phyloP scores from a whole-genome alignment of 176 grass and related monocot species.

The Oryza coarctata region DNA sequence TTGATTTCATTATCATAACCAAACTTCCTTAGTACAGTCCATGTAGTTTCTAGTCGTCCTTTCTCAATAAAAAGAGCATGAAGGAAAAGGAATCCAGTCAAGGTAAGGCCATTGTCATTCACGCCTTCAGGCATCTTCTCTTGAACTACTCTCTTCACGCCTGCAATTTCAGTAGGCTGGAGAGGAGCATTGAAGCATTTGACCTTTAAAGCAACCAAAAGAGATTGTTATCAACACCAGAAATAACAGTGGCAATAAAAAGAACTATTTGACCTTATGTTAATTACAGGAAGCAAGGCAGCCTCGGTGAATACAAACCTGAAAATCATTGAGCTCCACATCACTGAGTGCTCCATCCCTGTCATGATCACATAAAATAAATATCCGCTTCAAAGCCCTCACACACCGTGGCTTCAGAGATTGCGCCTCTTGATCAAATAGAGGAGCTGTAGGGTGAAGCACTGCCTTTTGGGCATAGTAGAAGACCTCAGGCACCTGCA shows the following conservation, averaged over 20 bases:
- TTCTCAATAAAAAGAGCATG: slow-evolving; percentile 99
- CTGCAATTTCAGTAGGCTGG: slow-evolving; percentile 84
- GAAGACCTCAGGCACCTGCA: slow-evolving; percentile 87
- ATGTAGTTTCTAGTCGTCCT: slow-evolving; percentile 92
- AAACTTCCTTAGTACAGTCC: slow-evolving; percentile 96
- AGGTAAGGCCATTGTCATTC: slow-evolving; percentile 74
- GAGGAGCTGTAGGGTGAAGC: slow-evolving; percentile 87
- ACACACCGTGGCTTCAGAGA: slow-evolving; percentile 90
- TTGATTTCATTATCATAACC: slow-evolving; percentile 97
- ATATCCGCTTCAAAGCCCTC: slow-evolving; percentile 89
- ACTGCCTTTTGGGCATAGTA: slow-evolving; percentile 98
- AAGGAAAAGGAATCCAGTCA: slow-evolving; percentile 94
- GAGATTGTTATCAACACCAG: not conserved
- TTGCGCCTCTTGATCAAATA: slow-evolving; percentile 93
- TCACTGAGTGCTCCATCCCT: slow-evolving; percentile 93
- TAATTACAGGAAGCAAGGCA: not conserved
- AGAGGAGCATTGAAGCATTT: slow-evolving; percentile 90
- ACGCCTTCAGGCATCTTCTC: slow-evolving; percentile 98
- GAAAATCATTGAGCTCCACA: slow-evolving; percentile 91
- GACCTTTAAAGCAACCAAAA: slow-evolving; percentile 50
- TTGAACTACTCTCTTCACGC: slow-evolving; percentile 94
- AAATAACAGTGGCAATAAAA: slow-evolving; percentile 1
- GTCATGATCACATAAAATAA: slow-evolving; percentile 88
- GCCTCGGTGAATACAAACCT: slow-evolving; percentile 47
- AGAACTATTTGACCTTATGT: not conserved